Base-by-base conservation (phyloP, 345 rosid genomes). In the Garcia nutans region DNA sequence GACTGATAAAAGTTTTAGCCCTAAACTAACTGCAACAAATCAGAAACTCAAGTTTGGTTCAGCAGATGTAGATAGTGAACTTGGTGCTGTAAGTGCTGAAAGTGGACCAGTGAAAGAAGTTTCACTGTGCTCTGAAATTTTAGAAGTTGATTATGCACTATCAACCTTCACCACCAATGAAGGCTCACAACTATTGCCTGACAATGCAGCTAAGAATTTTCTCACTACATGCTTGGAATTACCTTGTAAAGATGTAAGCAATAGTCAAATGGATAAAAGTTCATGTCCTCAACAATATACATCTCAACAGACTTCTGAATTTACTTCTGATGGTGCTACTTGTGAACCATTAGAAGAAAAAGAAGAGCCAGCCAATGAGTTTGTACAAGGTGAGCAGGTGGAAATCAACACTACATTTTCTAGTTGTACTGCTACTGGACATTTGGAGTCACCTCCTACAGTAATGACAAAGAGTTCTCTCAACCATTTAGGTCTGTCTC, bases 271-370 rank as follows among this genome's bases (percentile, higher is more conserved):
- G 28, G 72, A 50, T 75, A 67, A 77, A 69, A 49, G 50, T 65
- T 66, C 75, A n/a, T 60, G 66, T 59, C 66, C 60, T 71, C 74
- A 63, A 47, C 77, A 72, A 61, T 66, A 70, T 69, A 71, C 26
- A 9, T 75, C 50, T 0, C 65, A 54, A 31, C 69, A 22, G 64
- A 52, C 41, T 42, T 71, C 19, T 47, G 71, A 58, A 57, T 31
- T 69, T 65, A 22, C 56, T 55, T 67, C 57, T 28, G 74, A 65
- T 56, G 60, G 45, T 47, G 33, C 49, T 41, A 23, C 44, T 37
- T n/a, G 52, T 75, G 84, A 80, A 68, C 74, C 75, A 74, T 41
- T 69, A n/a, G 79, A 69, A 56, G 73, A 59, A 69, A 57, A 24
- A 49, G 26, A 64, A 65, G 69, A 62, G 50, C 41, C 57, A n/a